Evolutionary conservation across 2,329 filamentous ascomycete genomes (phyloP), one percentile per base, ranked within the genome.

Genomic region (Thermomyces lanuginosus): DNA sequence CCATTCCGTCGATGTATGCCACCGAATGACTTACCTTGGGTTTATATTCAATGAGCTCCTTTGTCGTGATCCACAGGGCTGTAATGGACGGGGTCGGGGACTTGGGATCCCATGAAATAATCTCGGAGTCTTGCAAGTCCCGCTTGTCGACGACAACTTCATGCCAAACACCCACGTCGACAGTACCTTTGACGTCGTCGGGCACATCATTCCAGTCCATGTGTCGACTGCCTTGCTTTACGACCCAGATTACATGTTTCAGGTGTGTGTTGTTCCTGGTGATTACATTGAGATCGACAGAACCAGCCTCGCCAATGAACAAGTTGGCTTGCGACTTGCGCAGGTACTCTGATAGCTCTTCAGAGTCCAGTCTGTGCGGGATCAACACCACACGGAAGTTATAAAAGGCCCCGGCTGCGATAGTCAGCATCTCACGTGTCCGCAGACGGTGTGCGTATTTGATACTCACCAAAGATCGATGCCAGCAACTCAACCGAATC

Each of bases 121-220:
- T 61, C 11, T 80, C 69, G 5, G 57, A 57, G 21, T 64, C 68
- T 19, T 67, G 63, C 28, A 58, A 60, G 15, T 60, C 55, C 10
- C 72, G 69, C 37, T 66, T 64, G 35, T 89, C 78, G 37, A 76
- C 70, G 14, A 93, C 59, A 28, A 95, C 67, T 33, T 93, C 80
- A 44, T 92, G 80, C 84, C 86, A 98, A 8, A 86, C 89, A n/a
- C 74, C 69, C 9, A 93, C 78, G 30, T 78, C 78, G 34, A 92
- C 63, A 35, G 66, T 72, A 31, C 76, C 69, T 9, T 76, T 76
- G 30, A 76, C 74, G 27, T 78, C 76, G 44, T 76, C 69, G 7
- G 84, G 83, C 2, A 84, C 70, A 46, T 86, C 80, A 41, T 81
- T 84, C 84, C 86, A 98, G 53, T 92, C 84, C 66, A 98, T 77